Evolutionary conservation across 257 asterid genomes (phyloP).

Genomic region (Agastache rugosa): DNA sequence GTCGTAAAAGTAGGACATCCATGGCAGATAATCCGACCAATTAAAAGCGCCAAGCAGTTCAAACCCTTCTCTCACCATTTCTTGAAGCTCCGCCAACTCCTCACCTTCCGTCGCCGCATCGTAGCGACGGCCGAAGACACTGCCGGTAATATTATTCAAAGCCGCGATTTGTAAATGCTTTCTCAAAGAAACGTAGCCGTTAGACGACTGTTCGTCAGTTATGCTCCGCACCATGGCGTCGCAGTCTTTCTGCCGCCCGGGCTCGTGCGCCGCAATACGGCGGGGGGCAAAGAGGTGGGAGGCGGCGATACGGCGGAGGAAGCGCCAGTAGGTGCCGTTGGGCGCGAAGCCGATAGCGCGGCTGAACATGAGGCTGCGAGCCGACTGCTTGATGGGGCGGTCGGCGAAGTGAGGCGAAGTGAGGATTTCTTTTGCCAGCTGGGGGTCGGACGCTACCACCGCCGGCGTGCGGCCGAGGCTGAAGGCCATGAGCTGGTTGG

Average conservation of each 20-base stretch:
- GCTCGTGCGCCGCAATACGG: constrained; percentile 52
- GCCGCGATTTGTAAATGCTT: constrained; percentile 54
- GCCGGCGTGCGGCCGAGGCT: constrained; percentile 68
- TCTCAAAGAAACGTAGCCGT: constrained; percentile 42
- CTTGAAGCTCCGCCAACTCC: constrained; percentile 46
- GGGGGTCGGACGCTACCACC: constrained; percentile 62
- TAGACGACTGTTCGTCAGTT: constrained; percentile 22
- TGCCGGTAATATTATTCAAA: constrained; percentile 56
- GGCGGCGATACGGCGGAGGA: constrained; percentile 67
- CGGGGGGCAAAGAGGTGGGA: constrained; percentile 64
- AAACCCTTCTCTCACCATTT: constrained; percentile 67
- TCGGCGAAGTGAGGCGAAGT: constrained; percentile 58
- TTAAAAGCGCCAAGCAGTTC: constrained; percentile 67
- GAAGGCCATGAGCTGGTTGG: constrained; percentile 71
- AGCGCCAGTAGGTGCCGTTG: constrained; percentile 72
- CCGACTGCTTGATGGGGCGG: constrained; percentile 76
- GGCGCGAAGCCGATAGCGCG: constrained; percentile 84
- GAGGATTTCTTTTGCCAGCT: constrained; percentile 54
- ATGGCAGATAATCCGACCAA: constrained; percentile 69
- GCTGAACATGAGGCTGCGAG: constrained; percentile 59
- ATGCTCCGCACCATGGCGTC: constrained; percentile 37
- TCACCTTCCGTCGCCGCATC: constrained; percentile 27
- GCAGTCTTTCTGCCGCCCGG: constrained; percentile 40
- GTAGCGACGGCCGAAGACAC: constrained; percentile 65
- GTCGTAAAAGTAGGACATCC: constrained; percentile 55